phyloP scores from a whole-genome alignment of 2,329 filamentous ascomycete genomes.

The Pseudocercospora macadamiae region DNA sequence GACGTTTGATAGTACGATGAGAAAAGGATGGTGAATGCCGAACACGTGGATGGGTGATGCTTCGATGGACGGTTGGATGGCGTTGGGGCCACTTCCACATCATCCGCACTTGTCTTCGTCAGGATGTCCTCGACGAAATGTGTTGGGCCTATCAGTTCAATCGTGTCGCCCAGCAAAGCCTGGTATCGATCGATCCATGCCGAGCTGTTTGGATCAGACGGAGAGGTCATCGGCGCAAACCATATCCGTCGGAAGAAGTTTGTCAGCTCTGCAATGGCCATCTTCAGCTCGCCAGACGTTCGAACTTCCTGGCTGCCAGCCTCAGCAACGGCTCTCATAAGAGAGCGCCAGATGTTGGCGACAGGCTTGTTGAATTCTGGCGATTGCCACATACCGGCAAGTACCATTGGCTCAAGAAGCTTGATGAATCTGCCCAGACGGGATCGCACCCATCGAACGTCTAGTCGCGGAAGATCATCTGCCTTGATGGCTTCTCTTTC shows the following conservation, averaged over 20 bases:
- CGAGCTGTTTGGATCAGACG: conserved; percentile 14
- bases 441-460: conserved; percentile 83
- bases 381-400: conserved; percentile 50
- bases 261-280: conserved; percentile 73
- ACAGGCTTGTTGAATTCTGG: conserved; percentile 29
- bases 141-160: conserved; percentile 54
- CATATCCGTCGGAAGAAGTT: conserved; percentile 72
- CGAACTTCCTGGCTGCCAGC: conserved; percentile 87
- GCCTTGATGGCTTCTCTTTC: conserved; percentile 55
- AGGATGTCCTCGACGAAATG: conserved; percentile 56
- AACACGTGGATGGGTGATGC: conserved; percentile 54
- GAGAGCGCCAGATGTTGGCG: conserved; percentile 42
- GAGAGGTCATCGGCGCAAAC: conserved; percentile 42
- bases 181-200: conserved; percentile 28
- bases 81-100: conserved; percentile 65
- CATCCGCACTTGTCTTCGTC: conserved; percentile 58
- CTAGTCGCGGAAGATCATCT: conserved; percentile 80
- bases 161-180: conserved; percentile 44
- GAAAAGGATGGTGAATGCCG: conserved; percentile 62
- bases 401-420: conserved; percentile 59
- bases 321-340: conserved; percentile 65
- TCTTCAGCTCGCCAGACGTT: conserved; percentile 78
- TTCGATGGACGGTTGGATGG: conserved; percentile 65
- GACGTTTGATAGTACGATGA: conserved; percentile 28
- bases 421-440: conserved; percentile 69